Evolutionary conservation across 1,284 basidiomycete genomes (phyloP), one percentile per base, ranked within the genome.

Genomic region (Moniliella sp.): DNA sequence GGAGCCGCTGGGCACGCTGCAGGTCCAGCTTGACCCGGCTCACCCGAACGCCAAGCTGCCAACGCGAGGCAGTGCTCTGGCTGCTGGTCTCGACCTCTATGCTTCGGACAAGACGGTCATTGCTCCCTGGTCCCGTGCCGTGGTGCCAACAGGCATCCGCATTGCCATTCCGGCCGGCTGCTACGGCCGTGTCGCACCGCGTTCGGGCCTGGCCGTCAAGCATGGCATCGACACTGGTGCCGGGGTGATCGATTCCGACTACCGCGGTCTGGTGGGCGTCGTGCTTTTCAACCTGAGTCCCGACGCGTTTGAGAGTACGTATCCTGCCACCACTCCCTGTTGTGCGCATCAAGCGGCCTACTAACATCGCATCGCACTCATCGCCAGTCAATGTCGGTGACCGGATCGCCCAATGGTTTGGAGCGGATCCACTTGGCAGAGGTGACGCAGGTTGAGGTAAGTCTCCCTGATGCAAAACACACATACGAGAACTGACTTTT

Each of bases 171-270:
- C 91, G 0, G 65, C 66, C 18, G 86, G 83, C 0, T 86, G 82
- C 4, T 97, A 97, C 57, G 88, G 86, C 36, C 78, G 91, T 30
- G 78, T 97, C 38, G 88, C 88, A 1, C 86, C 88, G 4, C 72
- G 88, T 10, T 81, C 77, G 50, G 88, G 88, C 4, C 71, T 94
- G 11, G n/a, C n/a, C 3, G 78, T 77, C 16, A 97, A 97, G 61
- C 84, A 82, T 63, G 82, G 83, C 69, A 93, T 97, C 40, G 79
- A 91, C 59, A 86, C 81, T 0, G 88, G 88, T 1, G 91, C 88
- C 4, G 88, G 88, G 18, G 88, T 97, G 13, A 73, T 97, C 36
- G 91, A 97, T 46, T 77, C 80, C 9, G 88, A 97, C 61, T 97
- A 97, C 62, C 72, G 91, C 25, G 88, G 91, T 3, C 66, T 75